Evolutionary conservation across 495 filamentous ascomycete species (phyloP), one percentile per base, ranked within the genome.

Genomic region (Aspergillus nidulans): DNA sequence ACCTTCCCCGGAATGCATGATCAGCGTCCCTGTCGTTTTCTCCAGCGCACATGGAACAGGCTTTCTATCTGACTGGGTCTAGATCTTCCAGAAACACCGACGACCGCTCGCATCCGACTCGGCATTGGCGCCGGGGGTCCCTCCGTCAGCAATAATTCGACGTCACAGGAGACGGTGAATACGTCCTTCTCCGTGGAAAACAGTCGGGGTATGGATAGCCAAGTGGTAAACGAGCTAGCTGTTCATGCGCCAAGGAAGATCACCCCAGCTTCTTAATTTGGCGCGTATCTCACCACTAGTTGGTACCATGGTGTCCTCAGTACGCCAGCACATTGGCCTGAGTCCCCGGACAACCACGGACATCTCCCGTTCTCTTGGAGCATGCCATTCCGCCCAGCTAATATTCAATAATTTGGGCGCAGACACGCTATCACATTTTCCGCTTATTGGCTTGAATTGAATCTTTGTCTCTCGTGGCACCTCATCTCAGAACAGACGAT

Each of bases 1-100:
- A 28, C 26, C 26, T 55, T 55, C 45, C 45, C 53, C 44, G 45
- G 34, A 40, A 32, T 55, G 53, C 53, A 49, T 55, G 53, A 55
- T 55, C 44, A 49, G 23, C 36, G 24, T 21, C 45, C 53, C 36
- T 36, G 30, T 23, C 32, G 26, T 38, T 13, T n/a, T 49, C 47
- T 25, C 28, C 20, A 16, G 20, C 32, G 32, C 47, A 39, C 32
- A 39, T 39, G 47, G 20, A 32, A 16, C 26, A n/a, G 20, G 21
- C 20, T 49, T 36, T 32, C 47, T 25, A 39, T 49, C 24, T 49
- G 45, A 49, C 16, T 49, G 28, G 28, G 45, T 15, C 26, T 28
- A 28, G 45, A 47, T 47, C 25, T 47, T 30, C 44, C 44, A 47
- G 28, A 49, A 49, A 21, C 43, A 24, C 21, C 43, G 43, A 45